A percentile compares a stretch with the other conserved stretches of the same genome.
These are phyloP conservation scores for Acorus gramineus DNA, from an alignment of 106 monocot species.

Conservation along the genomic window DNA sequence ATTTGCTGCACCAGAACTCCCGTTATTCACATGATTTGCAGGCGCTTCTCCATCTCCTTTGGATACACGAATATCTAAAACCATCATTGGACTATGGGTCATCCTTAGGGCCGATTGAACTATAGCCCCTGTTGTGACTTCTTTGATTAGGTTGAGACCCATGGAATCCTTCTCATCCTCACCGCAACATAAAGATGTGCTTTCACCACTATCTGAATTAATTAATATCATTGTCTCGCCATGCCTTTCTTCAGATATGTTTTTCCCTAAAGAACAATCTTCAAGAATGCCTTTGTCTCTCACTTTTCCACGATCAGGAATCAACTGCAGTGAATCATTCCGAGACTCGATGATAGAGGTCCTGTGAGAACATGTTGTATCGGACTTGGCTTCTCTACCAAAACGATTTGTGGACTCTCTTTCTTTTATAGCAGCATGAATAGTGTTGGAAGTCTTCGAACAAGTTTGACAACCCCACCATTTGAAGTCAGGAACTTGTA, in stretches of 20 bases:
- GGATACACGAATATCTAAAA: conserved; percentile 9
- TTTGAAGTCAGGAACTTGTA: conserved; percentile 41
- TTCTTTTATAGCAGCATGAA: conserved; percentile 7
- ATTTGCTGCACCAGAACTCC: background rate
- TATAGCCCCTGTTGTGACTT: conserved; percentile 12
- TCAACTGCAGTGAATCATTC: background rate
- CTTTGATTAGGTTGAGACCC: background rate
- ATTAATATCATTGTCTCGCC: conserved; percentile 1
- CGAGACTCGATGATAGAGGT: conserved; percentile 12
- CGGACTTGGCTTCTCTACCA: conserved; percentile 13
- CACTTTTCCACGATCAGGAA: conserved; percentile 5
- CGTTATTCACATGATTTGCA: conserved; percentile 2
- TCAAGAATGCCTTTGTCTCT: conserved; percentile 1
- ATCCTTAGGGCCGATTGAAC: background rate
- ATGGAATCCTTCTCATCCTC: conserved; percentile 11
- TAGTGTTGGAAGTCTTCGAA: conserved; percentile 16
- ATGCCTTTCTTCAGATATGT: background rate
- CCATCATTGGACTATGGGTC: conserved; percentile 2
- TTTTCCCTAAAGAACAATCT: background rate
- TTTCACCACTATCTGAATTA: conserved; percentile 2
- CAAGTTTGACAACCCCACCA: conserved; percentile 72
- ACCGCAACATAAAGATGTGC: background rate
- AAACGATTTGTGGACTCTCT: conserved; percentile 1
- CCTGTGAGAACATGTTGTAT: conserved; percentile 4
- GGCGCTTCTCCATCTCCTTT: conserved; percentile 4